phyloP scores from a whole-genome alignment of 176 grass and related monocot genomes.

The Zea luxurians region DNA sequence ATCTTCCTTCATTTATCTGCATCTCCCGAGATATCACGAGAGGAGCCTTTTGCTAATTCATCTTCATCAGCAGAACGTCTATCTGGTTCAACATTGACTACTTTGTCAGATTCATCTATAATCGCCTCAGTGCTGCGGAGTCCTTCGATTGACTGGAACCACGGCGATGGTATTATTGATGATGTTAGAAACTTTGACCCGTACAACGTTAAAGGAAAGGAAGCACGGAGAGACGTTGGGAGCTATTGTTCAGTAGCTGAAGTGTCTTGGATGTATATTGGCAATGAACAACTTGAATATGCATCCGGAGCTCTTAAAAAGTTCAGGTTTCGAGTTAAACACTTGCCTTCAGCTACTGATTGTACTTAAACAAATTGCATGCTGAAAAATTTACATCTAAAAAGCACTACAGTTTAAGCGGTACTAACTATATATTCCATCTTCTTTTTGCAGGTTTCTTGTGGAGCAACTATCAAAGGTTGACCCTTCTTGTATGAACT shows the following conservation, averaged over 20 bases:
- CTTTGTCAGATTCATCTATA: constrained; percentile 67
- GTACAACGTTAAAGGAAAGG: constrained; percentile 79
- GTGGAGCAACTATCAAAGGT: constrained; percentile 84
- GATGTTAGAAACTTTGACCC: constrained; percentile 65
- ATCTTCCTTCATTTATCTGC: constrained; percentile 85
- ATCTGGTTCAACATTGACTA: constrained; percentile 51
- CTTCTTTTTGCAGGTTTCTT: constrained; percentile 58
- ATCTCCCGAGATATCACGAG: constrained; percentile 59
- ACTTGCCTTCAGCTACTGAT: constrained; percentile 10
- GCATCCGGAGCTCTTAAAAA: constrained; percentile 75
- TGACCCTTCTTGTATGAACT: constrained; percentile 61
- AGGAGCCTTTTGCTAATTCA: constrained; percentile 45
- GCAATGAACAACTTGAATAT: constrained; percentile 89
- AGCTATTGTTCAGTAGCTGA: constrained; percentile 64
- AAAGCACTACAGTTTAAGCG: background rate
- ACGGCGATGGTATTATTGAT: constrained; percentile 41
- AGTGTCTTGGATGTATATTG: constrained; percentile 92
- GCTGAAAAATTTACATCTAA: background rate
- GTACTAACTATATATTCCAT: background rate
- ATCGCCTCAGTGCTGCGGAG: constrained; percentile 52
- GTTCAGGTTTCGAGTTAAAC: constrained; percentile 66
- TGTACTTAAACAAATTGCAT: constrained; percentile 8
- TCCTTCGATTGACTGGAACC: constrained; percentile 58
- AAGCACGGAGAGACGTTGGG: constrained; percentile 69
- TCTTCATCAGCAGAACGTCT: constrained; percentile 69